Conservation (phyloP, 2,329 filamentous ascomycete genomes). For the Hypoxylon sp. region DNA sequence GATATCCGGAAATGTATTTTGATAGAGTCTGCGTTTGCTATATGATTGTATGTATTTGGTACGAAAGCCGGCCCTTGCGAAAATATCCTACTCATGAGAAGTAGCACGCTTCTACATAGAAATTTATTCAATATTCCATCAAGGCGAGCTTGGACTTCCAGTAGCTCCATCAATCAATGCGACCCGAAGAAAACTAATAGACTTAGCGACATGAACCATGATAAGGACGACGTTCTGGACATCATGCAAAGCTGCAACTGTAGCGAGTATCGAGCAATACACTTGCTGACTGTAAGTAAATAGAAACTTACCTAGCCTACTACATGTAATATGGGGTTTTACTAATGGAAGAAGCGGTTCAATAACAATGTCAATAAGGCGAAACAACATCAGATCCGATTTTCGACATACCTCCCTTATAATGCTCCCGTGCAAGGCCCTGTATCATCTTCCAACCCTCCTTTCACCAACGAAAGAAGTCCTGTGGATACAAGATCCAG, state of each 20-base stretch:
- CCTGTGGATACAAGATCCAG: neutral
- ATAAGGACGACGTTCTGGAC: neutral
- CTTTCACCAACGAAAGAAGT: neutral
- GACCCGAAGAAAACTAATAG: neutral
- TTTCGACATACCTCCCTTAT: neutral
- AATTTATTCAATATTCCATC: neutral
- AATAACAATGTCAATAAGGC: neutral
- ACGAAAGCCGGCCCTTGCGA: neutral
- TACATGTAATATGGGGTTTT: neutral
- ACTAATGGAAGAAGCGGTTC: neutral
- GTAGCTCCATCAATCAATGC: neutral
- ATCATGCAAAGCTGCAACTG: neutral
- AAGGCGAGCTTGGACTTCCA: neutral
- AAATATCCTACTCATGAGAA: neutral
- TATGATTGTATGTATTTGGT: neutral
- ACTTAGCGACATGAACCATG: neutral
- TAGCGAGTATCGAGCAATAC: neutral
- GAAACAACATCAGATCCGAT: neutral
- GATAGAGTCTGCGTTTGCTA: neutral
- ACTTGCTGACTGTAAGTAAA: neutral
- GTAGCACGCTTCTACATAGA: neutral
- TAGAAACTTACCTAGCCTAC: neutral
- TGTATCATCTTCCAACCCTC: neutral
- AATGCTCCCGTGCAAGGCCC: neutral
- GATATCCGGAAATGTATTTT: neutral